A percentile compares a stretch with the other conserved stretches of the same genome.
Conservation (phyloP, 495 filamentous ascomycete genomes). For the Penicillium diatomitis region DNA sequence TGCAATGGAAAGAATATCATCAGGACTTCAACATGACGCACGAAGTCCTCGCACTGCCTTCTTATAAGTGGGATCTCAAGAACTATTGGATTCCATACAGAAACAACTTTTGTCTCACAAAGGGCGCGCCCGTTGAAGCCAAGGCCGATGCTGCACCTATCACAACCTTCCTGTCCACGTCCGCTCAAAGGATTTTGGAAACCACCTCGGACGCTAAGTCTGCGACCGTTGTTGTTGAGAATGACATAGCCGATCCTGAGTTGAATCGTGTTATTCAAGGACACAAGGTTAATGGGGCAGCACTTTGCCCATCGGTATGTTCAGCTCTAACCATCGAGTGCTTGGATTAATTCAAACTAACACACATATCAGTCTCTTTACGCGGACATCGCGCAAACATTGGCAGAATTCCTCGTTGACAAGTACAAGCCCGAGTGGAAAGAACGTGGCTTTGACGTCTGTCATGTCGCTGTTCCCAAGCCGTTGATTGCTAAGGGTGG, state of each 20-base stretch:
- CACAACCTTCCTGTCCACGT: conserved; percentile 30
- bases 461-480: conserved; percentile 60
- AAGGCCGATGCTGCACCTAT: conserved; percentile 20
- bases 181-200: conserved; percentile 44
- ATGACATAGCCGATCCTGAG: conserved; percentile 53
- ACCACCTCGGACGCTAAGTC: conserved; percentile 45
- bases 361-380: conserved; percentile 44
- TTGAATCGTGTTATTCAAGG: conserved; percentile 54
- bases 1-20: conserved; percentile 76
- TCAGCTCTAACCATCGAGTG: background rate
- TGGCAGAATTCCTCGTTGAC: conserved; percentile 59
- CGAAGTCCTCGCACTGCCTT: conserved; percentile 57
- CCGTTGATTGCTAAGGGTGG: conserved; percentile 54
- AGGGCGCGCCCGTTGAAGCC: conserved; percentile 28
- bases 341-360: background rate
- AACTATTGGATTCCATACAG: conserved; percentile 76
- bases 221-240: conserved; percentile 52
- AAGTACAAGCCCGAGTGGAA: conserved; percentile 44
- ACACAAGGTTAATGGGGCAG: conserved; percentile 62
- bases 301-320: conserved; percentile 46
- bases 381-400: conserved; percentile 68
- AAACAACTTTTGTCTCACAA: conserved; percentile 45
- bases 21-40: conserved; percentile 54
- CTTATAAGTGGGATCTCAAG: conserved; percentile 72
- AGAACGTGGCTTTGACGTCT: conserved; percentile 50